These are phyloP conservation scores for Yamadazyma membranifaciens DNA, from an alignment of 1,139 yeast species.

Conservation along the genomic window DNA sequence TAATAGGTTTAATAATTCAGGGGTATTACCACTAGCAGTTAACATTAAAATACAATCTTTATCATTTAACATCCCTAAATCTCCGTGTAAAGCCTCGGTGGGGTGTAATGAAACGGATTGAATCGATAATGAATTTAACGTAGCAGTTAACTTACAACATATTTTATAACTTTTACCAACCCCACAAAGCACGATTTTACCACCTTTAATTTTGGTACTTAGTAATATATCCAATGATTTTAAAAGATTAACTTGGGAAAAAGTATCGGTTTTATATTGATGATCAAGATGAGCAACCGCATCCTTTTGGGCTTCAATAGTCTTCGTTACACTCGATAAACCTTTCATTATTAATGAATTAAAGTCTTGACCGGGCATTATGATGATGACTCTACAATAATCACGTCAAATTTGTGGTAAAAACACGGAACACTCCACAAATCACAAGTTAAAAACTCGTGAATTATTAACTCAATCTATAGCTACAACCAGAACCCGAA, in stretches of 20 bases:
- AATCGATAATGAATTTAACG: conserved; percentile 75
- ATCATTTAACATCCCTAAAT: conserved; percentile 67
- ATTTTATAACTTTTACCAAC: conserved; percentile 84
- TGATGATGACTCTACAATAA: background rate
- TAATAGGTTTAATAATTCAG: conserved; percentile 62
- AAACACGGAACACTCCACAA: too few species aligned
- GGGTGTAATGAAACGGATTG: conserved; percentile 74
- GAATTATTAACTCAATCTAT: too few species aligned
- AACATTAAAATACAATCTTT: conserved; percentile 65
- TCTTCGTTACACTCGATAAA: conserved; percentile 12
- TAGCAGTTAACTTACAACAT: conserved; percentile 76
- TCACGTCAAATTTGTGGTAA: too few species aligned
- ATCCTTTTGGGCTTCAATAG: conserved; percentile 32
- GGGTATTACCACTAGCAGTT: conserved; percentile 82
- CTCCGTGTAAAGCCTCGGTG: conserved; percentile 88
- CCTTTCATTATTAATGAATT: conserved; percentile 11
- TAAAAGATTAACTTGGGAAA: conserved; percentile 50
- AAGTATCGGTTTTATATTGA: conserved; percentile 34
- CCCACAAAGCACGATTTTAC: conserved; percentile 75
- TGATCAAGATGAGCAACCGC: conserved; percentile 30
- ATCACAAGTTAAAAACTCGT: too few species aligned
- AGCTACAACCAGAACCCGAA: too few species aligned
- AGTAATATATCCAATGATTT: conserved; percentile 52
- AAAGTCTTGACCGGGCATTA: conserved; percentile 10
- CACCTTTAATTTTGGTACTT: conserved; percentile 46